phyloP scores from a whole-genome alignment of 768 basidiomycete species.

The Phylloporus rhodoxanthus region DNA sequence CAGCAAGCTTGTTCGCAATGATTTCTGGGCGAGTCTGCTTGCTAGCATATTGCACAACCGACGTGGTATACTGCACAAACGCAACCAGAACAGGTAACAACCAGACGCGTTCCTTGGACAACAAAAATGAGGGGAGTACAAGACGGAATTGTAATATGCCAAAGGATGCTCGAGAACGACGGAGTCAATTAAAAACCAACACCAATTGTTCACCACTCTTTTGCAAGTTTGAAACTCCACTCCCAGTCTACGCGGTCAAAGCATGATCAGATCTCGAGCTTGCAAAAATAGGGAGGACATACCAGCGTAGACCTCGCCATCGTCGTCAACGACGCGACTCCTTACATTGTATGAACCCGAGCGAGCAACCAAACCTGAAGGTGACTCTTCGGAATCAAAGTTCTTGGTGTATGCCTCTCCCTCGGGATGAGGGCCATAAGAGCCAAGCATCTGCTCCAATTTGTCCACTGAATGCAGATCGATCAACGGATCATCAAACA shows the following conservation, averaged over 20 bases:
- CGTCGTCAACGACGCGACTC: slow-evolving; percentile 86
- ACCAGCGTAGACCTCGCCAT: slow-evolving; percentile 76
- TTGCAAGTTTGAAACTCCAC: slow-evolving; percentile 87
- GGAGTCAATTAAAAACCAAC: slow-evolving; percentile 12
- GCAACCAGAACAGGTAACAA: slow-evolving; percentile 6
- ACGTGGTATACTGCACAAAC: not conserved
- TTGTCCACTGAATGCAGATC: slow-evolving; percentile 64
- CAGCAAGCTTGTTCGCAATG: not conserved
- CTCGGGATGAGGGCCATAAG: slow-evolving; percentile 71
- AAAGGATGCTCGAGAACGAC: slow-evolving; percentile 26
- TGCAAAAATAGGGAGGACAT: slow-evolving; percentile 21
- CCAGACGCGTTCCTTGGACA: slow-evolving; percentile 9
- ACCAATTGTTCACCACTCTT: slow-evolving; percentile 67
- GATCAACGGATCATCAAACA: not conserved
- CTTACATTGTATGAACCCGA: slow-evolving; percentile 70
- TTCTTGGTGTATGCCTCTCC: slow-evolving; percentile 67
- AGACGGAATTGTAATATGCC: slow-evolving; percentile 23
- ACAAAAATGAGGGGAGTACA: slow-evolving; percentile 15
- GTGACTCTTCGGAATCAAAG: slow-evolving; percentile 67
- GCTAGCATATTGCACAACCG: slow-evolving; percentile 9
- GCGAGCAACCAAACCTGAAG: slow-evolving; percentile 81
- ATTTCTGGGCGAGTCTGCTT: slow-evolving; percentile 1
- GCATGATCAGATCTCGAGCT: slow-evolving; percentile 8
- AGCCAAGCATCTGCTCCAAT: slow-evolving; percentile 90
- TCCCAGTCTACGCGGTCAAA: slow-evolving; percentile 27